Evolutionary conservation across 1,284 basidiomycete species (phyloP), one percentile per base, ranked within the genome.

Genomic region (Ustilago shanxiensis): DNA sequence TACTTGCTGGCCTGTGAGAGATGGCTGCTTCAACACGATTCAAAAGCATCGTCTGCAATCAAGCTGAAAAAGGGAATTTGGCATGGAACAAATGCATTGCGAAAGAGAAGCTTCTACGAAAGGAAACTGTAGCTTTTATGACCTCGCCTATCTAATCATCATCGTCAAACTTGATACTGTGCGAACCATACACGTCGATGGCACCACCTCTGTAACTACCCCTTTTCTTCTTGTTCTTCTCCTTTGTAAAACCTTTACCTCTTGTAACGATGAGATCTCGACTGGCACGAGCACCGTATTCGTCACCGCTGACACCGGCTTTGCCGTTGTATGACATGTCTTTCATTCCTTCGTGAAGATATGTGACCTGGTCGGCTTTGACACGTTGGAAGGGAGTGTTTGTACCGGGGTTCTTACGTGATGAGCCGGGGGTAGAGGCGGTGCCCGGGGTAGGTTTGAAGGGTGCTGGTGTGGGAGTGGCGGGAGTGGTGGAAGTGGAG

Each of bases 211-310:
- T 66, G 71, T 87, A 87, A 54, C 72, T 87, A 3, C 95, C 96
- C 79, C 93, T 89, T 88, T 99, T 98, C 89, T 98, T 98, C 90
- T 99, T 99, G 88, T 98, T 98, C 88, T 99, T 98, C 89, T 98
- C 96, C 87, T 98, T 99, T 61, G 95, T 90, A 89, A 99, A 99
- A 9, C 94, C 93, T 54, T 93, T 93, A 13, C 96, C 96, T 7
- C 94, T 90, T 2, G 96, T 98, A 24, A 95, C 93, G 77, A 97
- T 93, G 68, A 99, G 88, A 87, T 98, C 96, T 53, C 90, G 89
- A 70, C 91, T 91, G 0, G 96, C 96, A 63, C 89, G 90, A 20
- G 92, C 92, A 33, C 96, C 96, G 84, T 97, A 99, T 39, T 76
- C 73, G 85, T 98, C 96, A 77, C 91, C 92, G 22, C 80, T 79